Conservation (phyloP, 768 basidiomycete species). For the Xerocomus spinulosus region DNA sequence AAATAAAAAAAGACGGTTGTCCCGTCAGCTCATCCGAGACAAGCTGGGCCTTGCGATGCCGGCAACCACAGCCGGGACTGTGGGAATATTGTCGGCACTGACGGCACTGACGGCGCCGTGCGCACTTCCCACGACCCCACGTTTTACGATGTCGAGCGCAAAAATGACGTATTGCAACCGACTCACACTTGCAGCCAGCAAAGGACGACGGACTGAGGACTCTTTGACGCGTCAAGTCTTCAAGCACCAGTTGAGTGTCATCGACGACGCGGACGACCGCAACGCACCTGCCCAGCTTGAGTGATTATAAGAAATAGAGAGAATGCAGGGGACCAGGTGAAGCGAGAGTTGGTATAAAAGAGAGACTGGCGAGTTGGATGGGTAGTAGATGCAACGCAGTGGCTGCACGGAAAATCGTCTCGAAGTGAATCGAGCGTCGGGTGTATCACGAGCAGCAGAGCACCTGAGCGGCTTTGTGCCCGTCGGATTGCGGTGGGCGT, state of each 20-base stretch:
- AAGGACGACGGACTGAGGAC: background rate
- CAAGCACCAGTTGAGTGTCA: slow-evolving; percentile 4
- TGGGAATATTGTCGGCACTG: background rate
- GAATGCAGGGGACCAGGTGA: slow-evolving; percentile 11
- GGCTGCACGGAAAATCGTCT: slow-evolving; percentile 38
- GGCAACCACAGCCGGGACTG: slow-evolving; percentile 14
- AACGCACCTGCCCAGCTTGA: slow-evolving; percentile 18
- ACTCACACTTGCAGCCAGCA: no score
- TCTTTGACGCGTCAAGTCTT: no score
- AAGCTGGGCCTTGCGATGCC: slow-evolving; percentile 18
- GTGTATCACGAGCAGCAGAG: slow-evolving; percentile 21
- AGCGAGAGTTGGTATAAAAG: slow-evolving; percentile 33
- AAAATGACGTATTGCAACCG: slow-evolving; percentile 27
- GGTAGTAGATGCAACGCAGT: slow-evolving; percentile 22
- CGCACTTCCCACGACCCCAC: slow-evolving; percentile 37
- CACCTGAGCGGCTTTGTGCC: slow-evolving; percentile 21
- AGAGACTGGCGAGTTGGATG: slow-evolving; percentile 32
- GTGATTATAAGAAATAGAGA: slow-evolving; percentile 20
- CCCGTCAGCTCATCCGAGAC: slow-evolving; percentile 28
- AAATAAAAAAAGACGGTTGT: slow-evolving; percentile 15
- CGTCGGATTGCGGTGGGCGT: slow-evolving; percentile 24
- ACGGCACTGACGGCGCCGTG: slow-evolving; percentile 20
- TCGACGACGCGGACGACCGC: background rate
- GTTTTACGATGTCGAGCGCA: slow-evolving; percentile 34
- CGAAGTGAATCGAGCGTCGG: slow-evolving; percentile 52